phyloP scores from a whole-genome alignment of 257 asterid genomes.

The Solanum etuberosum region DNA sequence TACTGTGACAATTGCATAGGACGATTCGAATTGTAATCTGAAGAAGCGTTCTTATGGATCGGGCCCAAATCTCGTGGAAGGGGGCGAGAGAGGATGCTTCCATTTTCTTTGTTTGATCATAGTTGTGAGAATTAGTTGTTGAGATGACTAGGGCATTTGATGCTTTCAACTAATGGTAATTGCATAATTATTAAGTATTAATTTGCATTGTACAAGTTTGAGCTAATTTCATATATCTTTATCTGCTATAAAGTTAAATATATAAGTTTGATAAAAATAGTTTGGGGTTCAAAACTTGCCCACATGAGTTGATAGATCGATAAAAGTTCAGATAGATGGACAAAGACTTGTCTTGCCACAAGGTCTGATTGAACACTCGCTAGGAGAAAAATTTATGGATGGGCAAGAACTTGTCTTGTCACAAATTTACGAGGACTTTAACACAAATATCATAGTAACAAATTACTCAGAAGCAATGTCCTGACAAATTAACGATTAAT shows the following conservation, averaged over 20 bases:
- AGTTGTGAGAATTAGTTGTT: not conserved
- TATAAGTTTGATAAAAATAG: too few relatives aligned
- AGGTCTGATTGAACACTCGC: not conserved
- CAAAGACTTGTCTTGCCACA: too few relatives aligned
- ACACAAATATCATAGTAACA: too few relatives aligned
- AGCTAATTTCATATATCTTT: not conserved
- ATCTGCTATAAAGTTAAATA: not conserved
- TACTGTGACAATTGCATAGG: constrained; percentile 6
- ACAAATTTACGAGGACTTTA: too few relatives aligned
- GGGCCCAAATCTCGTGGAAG: not conserved
- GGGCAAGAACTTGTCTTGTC: too few relatives aligned
- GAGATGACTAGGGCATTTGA: not conserved
- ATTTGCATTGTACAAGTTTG: not conserved
- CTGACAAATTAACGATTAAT: too few relatives aligned
- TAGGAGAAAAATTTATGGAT: not conserved
- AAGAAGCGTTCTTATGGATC: not conserved
- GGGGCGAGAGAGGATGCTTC: not conserved
- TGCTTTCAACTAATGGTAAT: not conserved
- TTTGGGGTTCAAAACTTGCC: too few relatives aligned
- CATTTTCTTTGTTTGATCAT: not conserved
- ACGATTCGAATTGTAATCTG: not conserved
- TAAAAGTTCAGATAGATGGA: too few relatives aligned
- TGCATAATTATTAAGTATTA: not conserved
- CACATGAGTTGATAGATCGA: too few relatives aligned
- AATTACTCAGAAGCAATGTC: not conserved